These are phyloP conservation scores for Akanthomyces dipterigenus DNA, from an alignment of 2,329 filamentous ascomycete genomes.

Conservation along the genomic window DNA sequence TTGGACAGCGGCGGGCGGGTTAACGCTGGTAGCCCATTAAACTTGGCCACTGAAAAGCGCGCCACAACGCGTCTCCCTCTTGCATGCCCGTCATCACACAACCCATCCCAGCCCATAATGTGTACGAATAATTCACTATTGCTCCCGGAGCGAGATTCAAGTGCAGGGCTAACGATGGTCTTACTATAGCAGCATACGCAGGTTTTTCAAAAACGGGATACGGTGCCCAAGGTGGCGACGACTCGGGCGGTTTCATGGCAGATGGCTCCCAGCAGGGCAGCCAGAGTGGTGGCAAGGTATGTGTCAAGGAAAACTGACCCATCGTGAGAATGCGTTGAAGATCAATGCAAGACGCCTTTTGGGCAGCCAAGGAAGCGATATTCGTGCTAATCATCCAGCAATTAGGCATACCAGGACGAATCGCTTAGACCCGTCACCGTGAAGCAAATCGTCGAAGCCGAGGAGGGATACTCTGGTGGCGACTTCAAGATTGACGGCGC, in stretches of 20 bases:
- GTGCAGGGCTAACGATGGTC: constrained; percentile 6
- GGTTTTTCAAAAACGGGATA: constrained; percentile 41
- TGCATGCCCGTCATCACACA: constrained; percentile 14
- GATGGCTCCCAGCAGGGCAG: constrained; percentile 55
- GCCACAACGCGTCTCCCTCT: constrained; percentile 26
- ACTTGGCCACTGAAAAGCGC: constrained; percentile 19
- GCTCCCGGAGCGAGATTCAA: not conserved
- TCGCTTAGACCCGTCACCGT: constrained; percentile 90
- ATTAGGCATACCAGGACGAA: constrained; percentile 64
- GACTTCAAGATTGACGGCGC: constrained; percentile 79
- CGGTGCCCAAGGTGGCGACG: constrained; percentile 50
- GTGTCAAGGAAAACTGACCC: not conserved
- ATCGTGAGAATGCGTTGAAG: no score
- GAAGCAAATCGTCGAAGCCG: constrained; percentile 83
- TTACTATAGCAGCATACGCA: constrained; percentile 39
- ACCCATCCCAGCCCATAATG: constrained; percentile 23
- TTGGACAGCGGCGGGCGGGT: not conserved
- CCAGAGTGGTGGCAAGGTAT: constrained; percentile 42
- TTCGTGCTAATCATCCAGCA: not conserved
- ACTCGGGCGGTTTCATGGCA: constrained; percentile 56
- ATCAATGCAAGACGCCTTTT: not conserved
- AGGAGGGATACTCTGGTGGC: constrained; percentile 63
- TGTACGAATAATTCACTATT: constrained; percentile 21
- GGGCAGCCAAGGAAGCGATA: not conserved
- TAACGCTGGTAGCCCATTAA: constrained; percentile 20